Evolutionary conservation across 164 flowering plant genomes (phyloP), one percentile per base, ranked within the genome.

Genomic region (Nelumbo lutea): DNA sequence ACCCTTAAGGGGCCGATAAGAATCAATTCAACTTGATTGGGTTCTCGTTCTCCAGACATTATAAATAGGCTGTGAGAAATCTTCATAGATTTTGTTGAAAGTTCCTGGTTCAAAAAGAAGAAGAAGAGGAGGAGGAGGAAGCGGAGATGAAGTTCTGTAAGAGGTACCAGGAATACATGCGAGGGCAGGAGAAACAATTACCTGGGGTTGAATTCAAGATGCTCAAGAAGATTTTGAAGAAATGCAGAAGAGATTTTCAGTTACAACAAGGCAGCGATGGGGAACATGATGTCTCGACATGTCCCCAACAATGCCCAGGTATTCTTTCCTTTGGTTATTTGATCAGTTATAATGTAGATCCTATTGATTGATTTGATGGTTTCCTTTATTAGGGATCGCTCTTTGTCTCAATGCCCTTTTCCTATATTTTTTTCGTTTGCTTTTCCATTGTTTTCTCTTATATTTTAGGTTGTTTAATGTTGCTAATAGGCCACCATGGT

Each of bases 71-170:
- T 51, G 55, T 10, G 11, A 51, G 55, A 51, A 51, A 51, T 51
- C 9, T 51, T 51, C 11, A 51, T 51, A 2, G 9, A 51, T 51
- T 66, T 70, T 59, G 40, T 42, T 38, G 39, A 27, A 27, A 27
- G 27, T 27, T 27, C 27, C 27, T 27, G 27, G 27, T 27, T 27
- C 27, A 27, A 27, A 27, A 27, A 27, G 27, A 27, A 27, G 27
- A 27, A 27, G 27, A 27, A 47, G 6, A 15, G 42, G 39, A 13
- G 51, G 51, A 42, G n/a, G 64, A 40, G 56, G 44, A 60, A 46
- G 73, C 52, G 67, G 65, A 76, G 62, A 93, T 93, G 98, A 93
- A 93, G 88, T 93, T 93, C 70, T 89, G 96, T 76, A 93, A 90
- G 85, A 90, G 73, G 61, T 93, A 93, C 61, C 85, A 86, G 71